A percentile compares a stretch with the other conserved stretches of the same genome.
These are phyloP conservation scores for Stagonosporopsis vannaccii DNA, from an alignment of 2,329 filamentous ascomycete genomes.

Conservation along the genomic window DNA sequence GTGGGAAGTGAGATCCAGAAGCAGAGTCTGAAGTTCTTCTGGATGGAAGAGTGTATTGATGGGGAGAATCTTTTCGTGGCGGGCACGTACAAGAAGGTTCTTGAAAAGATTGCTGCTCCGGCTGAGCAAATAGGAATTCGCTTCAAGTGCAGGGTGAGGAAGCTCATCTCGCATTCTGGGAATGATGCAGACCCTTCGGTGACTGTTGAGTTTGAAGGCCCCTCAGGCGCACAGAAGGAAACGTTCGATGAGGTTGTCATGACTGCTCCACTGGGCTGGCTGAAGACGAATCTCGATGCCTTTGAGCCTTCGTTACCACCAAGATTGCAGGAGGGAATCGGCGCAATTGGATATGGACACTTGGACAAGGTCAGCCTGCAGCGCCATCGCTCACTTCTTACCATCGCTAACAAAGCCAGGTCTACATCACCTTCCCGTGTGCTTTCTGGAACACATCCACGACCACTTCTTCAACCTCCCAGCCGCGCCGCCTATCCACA, in stretches of 20 bases:
- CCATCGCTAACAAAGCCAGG: constrained; percentile 28
- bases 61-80: constrained; percentile 71
- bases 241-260: constrained; percentile 73
- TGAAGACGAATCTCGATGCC: constrained; percentile 47
- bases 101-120: constrained; percentile 66
- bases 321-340: constrained; percentile 66
- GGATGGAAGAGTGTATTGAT: constrained; percentile 79
- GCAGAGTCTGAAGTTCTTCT: constrained; percentile 79
- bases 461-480: background rate
- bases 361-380: constrained; percentile 67
- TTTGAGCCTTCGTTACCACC: constrained; percentile 69
- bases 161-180: constrained; percentile 42
- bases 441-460: constrained; percentile 73
- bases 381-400: constrained; percentile 28
- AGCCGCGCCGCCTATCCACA: background rate
- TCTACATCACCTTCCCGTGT: constrained; percentile 68
- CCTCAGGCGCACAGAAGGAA: constrained; percentile 51
- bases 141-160: constrained; percentile 56
- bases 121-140: constrained; percentile 64
- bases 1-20: constrained; percentile 68
- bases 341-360: constrained; percentile 72
- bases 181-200: constrained; percentile 31
- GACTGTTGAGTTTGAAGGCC: constrained; percentile 52
- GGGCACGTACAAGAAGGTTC: constrained; percentile 66
- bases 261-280: constrained; percentile 70